Percentiles rank a stretch among this genome's conserved stretches.
Evolutionary conservation across 164 flowering plant genomes (phyloP).

Genomic region (Magnolia sinica): DNA sequence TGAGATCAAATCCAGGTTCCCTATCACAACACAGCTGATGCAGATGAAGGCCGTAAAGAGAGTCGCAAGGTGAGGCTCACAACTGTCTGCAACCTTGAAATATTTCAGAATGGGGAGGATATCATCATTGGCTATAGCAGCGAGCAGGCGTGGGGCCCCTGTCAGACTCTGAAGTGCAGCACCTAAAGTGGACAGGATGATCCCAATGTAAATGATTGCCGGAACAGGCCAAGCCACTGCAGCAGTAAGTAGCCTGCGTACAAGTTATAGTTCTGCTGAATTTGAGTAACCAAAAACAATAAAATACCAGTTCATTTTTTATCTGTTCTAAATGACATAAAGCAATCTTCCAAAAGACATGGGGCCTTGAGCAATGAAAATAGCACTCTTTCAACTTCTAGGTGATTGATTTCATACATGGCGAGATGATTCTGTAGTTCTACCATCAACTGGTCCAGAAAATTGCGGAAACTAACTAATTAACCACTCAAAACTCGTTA

Average conservation of each 20-base stretch:
- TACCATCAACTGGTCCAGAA: no score
- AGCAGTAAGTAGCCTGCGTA: slow-evolving; percentile 88
- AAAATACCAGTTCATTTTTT: no score
- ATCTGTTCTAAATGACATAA: not conserved
- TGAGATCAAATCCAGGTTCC: slow-evolving; percentile 93
- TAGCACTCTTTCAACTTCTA: no score
- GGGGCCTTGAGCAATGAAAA: no score
- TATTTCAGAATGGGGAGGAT: slow-evolving; percentile 93
- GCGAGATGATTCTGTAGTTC: no score
- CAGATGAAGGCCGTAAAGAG: slow-evolving; percentile 92
- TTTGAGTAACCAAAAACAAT: not conserved
- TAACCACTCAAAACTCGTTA: no score
- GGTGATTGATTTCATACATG: no score
- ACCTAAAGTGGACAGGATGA: slow-evolving; percentile 94
- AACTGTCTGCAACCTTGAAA: slow-evolving; percentile 89
- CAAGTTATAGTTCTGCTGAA: not conserved
- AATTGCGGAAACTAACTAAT: no score
- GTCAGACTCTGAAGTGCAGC: slow-evolving; percentile 98
- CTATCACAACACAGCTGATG: slow-evolving; percentile 81
- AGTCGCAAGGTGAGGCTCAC: slow-evolving; percentile 87
- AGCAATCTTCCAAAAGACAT: not conserved
- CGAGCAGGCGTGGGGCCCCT: slow-evolving; percentile 97
- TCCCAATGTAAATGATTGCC: slow-evolving; percentile 76
- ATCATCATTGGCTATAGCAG: slow-evolving; percentile 99
- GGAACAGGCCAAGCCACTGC: slow-evolving; percentile 98